A percentile compares a stretch with the other conserved stretches of the same genome.
These are phyloP conservation scores for Nowakowskiella sp. DNA, from an alignment of 192 early-diverging fungal species.

Conservation along the genomic window DNA sequence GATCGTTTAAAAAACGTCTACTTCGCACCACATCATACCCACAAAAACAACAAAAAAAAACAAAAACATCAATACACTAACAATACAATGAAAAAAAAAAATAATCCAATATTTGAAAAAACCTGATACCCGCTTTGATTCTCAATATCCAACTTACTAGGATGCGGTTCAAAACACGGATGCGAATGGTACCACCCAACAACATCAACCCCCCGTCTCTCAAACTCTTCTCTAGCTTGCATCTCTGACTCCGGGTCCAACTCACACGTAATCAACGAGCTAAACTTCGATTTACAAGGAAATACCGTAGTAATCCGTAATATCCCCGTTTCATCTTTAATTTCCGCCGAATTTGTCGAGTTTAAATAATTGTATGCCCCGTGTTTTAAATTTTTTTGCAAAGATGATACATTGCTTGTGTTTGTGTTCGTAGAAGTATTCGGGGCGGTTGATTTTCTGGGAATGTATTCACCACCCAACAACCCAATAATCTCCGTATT, in stretches of 20 bases:
- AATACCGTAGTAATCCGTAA: neutral
- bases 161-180: conserved; percentile 84
- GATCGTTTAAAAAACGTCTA: conserved; percentile 56
- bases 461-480: conserved; percentile 69
- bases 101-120: neutral
- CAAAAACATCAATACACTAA: neutral
- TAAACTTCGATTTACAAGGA: no score
- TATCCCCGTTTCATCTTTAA: neutral
- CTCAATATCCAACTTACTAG: conserved; percentile 83
- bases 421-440: no score
- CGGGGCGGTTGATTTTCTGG: no score
- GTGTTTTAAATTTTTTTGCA: neutral
- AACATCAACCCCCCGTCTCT: conserved; percentile 45
- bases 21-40: conserved; percentile 5
- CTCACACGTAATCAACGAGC: conserved; percentile 64
- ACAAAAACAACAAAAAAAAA: no score
- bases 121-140: conserved; percentile 84
- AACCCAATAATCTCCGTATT: conserved; percentile 91
- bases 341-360: neutral
- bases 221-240: conserved; percentile 69
- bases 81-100: no score
- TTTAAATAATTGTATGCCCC: neutral
- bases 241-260: conserved; percentile 88
- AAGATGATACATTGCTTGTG: no score
- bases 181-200: conserved; percentile 98